Conservation (phyloP, 2,329 filamentous ascomycete genomes). For the Phyllosticta paracitricarpa region DNA sequence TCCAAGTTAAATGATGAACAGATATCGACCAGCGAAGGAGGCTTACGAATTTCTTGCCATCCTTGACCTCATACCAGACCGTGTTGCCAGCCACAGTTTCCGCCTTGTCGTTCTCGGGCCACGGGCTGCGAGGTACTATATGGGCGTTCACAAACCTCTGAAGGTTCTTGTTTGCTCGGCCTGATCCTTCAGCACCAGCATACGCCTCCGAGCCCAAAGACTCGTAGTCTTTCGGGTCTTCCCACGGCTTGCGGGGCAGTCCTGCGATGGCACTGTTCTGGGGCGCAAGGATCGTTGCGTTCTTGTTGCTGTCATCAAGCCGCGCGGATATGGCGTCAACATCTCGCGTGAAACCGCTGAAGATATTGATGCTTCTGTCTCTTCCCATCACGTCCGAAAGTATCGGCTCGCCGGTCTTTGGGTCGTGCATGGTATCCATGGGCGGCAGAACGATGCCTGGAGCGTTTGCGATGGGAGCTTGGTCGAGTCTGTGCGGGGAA, state of each 20-base stretch:
- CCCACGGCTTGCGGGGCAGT: slow-evolving; percentile 81
- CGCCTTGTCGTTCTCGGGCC: slow-evolving; percentile 57
- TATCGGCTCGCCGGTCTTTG: slow-evolving; percentile 31
- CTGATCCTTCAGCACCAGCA: slow-evolving; percentile 61
- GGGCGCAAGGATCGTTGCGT: slow-evolving; percentile 81
- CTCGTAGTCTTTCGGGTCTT: slow-evolving; percentile 62
- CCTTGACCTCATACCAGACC: slow-evolving; percentile 72
- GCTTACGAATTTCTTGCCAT: slow-evolving; percentile 54
- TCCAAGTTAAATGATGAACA: neutral
- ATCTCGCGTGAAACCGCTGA: slow-evolving; percentile 70
- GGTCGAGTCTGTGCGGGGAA: slow-evolving; percentile 16
- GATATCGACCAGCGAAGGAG: slow-evolving; percentile 20
- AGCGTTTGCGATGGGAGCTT: slow-evolving; percentile 19
- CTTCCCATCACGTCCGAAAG: slow-evolving; percentile 78
- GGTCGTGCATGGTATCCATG: slow-evolving; percentile 13
- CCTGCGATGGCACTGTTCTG: slow-evolving; percentile 70
- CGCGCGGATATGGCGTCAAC: slow-evolving; percentile 58
- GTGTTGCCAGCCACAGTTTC: slow-evolving; percentile 59
- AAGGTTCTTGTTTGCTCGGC: slow-evolving; percentile 68
- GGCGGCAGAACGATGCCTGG: slow-evolving; percentile 19
- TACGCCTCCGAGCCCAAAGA: slow-evolving; percentile 61
- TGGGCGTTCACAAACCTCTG: slow-evolving; percentile 77
- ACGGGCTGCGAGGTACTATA: slow-evolving; percentile 64
- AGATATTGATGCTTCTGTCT: slow-evolving; percentile 70
- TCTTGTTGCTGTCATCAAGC: slow-evolving; percentile 54